Conservation (phyloP, 108 stramenopile genomes). For the Nitzschia sp. region DNA sequence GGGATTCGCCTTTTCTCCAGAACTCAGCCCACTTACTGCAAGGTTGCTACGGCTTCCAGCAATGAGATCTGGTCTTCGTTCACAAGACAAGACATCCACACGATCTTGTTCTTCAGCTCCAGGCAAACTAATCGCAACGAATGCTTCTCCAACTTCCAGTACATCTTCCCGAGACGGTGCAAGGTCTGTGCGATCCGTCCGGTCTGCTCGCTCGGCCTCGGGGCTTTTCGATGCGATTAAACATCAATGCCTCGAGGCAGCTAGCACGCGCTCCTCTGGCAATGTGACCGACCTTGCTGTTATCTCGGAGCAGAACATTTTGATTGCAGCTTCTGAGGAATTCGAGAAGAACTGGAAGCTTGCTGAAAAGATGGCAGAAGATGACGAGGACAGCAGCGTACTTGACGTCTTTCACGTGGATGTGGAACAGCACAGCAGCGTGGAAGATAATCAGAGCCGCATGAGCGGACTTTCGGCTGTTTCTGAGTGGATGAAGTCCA, state of each 20-base stretch:
- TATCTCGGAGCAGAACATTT: background rate
- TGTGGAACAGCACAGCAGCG: conserved; percentile 1
- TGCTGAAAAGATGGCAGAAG: conserved; percentile 20
- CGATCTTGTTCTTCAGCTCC: conserved; percentile 10
- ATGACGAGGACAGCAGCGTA: conserved; percentile 18
- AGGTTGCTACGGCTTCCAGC: conserved; percentile 6
- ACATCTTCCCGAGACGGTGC: background rate
- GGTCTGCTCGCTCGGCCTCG: background rate
- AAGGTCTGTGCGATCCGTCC: background rate
- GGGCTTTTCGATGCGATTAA: background rate
- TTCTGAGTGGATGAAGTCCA: conserved; percentile 48
- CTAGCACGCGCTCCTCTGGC: background rate
- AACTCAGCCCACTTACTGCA: background rate
- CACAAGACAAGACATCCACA: background rate
- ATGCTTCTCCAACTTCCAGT: background rate
- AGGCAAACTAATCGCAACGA: background rate
- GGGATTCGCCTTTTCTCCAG: background rate
- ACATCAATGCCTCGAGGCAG: background rate
- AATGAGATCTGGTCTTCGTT: background rate
- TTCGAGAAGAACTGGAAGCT: conserved; percentile 25
- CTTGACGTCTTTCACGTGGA: conserved; percentile 36
- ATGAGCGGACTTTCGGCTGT: conserved; percentile 26
- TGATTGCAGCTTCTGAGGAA: background rate
- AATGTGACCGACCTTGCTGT: background rate
- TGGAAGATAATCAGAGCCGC: conserved; percentile 20